These are phyloP conservation scores for Kondoa malvinella DNA, from an alignment of 768 basidiomycete species.

Conservation along the genomic window DNA sequence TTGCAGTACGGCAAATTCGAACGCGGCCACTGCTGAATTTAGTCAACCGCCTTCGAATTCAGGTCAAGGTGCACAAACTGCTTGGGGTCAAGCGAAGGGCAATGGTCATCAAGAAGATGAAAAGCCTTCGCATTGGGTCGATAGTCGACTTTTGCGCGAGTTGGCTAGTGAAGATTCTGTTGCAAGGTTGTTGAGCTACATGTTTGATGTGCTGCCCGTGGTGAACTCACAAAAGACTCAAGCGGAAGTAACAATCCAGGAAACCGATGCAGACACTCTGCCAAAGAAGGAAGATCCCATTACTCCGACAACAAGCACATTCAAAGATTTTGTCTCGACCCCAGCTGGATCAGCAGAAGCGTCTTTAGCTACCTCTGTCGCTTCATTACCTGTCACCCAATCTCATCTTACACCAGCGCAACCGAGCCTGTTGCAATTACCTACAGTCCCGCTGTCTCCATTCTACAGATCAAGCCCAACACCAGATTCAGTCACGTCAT, in stretches of 20 bases:
- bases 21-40: background rate
- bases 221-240: background rate
- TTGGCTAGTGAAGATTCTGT: conserved; percentile 58
- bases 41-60: conserved; percentile 47
- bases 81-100: background rate
- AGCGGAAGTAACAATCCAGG: background rate
- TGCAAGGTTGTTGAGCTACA: conserved; percentile 54
- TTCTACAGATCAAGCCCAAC: background rate
- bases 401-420: background rate
- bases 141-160: conserved; percentile 73
- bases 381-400: background rate
- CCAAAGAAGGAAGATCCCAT: conserved; percentile 1
- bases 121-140: conserved; percentile 21
- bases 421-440: background rate
- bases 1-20: conserved; percentile 35
- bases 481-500: conserved; percentile 22
- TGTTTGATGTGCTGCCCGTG: conserved; percentile 47
- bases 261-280: no score
- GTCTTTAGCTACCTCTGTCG: background rate
- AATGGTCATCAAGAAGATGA: conserved; percentile 10
- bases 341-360: background rate
- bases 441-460: background rate
- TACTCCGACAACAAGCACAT: background rate
- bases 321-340: background rate
- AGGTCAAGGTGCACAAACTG: background rate